A percentile compares a stretch with the other conserved stretches of the same genome.
Conservation (phyloP, 2,329 filamentous ascomycete species). For the Chaetomiaceae sp. region DNA sequence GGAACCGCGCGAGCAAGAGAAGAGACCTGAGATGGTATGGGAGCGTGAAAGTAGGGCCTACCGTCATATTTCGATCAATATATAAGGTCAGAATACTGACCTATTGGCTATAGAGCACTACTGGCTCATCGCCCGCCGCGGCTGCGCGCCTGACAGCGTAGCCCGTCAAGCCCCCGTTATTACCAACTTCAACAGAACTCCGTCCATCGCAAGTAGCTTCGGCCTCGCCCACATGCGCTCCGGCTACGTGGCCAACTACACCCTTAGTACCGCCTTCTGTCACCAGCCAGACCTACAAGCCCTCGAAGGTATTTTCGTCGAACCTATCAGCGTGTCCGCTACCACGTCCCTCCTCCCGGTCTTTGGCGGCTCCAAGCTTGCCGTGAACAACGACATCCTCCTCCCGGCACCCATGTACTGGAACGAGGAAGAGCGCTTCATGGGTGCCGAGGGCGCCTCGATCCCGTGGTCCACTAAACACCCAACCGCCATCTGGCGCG, state of each 20-base stretch:
- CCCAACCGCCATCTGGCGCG: constrained; percentile 57
- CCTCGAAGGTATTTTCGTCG: constrained; percentile 61
- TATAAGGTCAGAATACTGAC: neutral
- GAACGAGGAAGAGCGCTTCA: constrained; percentile 59
- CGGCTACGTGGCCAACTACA: constrained; percentile 60
- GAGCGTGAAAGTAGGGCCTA: constrained; percentile 40
- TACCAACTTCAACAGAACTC: constrained; percentile 42
- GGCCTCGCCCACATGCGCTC: constrained; percentile 47
- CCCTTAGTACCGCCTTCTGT: constrained; percentile 58
- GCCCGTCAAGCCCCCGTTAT: constrained; percentile 47
- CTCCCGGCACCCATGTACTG: constrained; percentile 68
- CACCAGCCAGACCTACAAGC: constrained; percentile 61
- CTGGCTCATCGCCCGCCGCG: constrained; percentile 55
- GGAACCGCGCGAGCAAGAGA: constrained; percentile 32
- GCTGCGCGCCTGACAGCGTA: constrained; percentile 59
- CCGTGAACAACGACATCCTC: constrained; percentile 66
- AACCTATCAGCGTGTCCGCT: constrained; percentile 52
- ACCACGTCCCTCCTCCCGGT: constrained; percentile 59
- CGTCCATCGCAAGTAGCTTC: constrained; percentile 42
- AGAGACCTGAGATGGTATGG: constrained; percentile 43
- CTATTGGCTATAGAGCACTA: constrained; percentile 34
- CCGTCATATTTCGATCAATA: neutral
- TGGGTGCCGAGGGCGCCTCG: constrained; percentile 51
- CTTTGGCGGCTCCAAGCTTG: constrained; percentile 65
- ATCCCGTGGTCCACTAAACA: constrained; percentile 55